Percentiles rank a stretch among this genome's conserved stretches.
These are phyloP conservation scores for Pterocarpus macrocarpus DNA, from an alignment of 306 rosid species.

Conservation along the genomic window DNA sequence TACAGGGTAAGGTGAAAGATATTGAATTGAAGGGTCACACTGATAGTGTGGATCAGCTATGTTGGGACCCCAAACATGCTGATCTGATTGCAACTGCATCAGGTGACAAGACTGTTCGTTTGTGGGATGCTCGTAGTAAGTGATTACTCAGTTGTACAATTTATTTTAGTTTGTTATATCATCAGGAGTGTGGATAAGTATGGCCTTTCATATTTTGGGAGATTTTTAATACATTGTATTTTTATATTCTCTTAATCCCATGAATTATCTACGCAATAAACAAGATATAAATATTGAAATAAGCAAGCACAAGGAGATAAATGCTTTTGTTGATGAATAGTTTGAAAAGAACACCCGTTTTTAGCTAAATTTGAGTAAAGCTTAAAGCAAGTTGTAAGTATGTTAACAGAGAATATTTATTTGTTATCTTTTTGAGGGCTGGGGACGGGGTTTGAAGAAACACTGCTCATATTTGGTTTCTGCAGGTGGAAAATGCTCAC, in stretches of 20 bases:
- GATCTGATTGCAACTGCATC: conserved; percentile 97
- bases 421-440: background rate
- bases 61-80: conserved; percentile 98
- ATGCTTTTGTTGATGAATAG: no score
- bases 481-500: conserved; percentile 93
- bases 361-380: background rate
- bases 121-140: conserved; percentile 98
- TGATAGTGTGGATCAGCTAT: conserved; percentile 98
- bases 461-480: conserved; percentile 43
- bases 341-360: no score
- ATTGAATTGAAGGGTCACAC: conserved; percentile 96
- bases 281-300: background rate
- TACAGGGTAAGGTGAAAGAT: conserved; percentile 86
- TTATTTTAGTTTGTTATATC: conserved; percentile 17
- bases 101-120: conserved; percentile 94
- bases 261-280: background rate
- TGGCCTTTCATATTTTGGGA: conserved; percentile 35
- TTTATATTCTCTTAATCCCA: conserved; percentile 33
- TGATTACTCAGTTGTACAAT: conserved; percentile 35
- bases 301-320: background rate
- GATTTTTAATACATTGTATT: conserved; percentile 5
- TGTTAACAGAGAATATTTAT: background rate
- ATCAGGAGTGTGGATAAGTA: background rate
- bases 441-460: conserved; percentile 4
- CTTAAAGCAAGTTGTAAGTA: conserved; percentile 19